Evolutionary conservation across 345 rosid genomes (phyloP), one percentile per base, ranked within the genome.

Genomic region (Dipteronia sinensis): DNA sequence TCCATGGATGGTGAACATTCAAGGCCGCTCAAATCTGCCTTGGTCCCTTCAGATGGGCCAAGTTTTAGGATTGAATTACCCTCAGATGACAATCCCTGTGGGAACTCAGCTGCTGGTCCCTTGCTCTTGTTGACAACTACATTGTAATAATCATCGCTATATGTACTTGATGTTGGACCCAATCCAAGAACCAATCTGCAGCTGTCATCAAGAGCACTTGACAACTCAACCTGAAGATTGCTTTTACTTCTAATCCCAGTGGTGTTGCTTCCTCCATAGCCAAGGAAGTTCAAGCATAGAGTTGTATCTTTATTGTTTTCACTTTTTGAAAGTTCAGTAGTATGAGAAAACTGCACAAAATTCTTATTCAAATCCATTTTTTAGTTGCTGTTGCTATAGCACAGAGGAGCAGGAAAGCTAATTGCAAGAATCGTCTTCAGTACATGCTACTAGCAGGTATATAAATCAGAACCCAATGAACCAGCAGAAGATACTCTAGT

Each of bases 141-240:
- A 72, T 64, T 83, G 84, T 83, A 84, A 74, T 72, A 83, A 75
- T 81, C 82, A 38, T 82, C 83, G 72, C 62, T 55, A 49, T 84
- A 87, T 3, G 89, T 84, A 65, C 91, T 89, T 29, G 95, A 84
- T 67, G 98, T 89, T 46, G 98, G 98, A 47, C 98, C 99, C 71
- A 95, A 77, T 64, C 99, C 98, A 53, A 95, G 97, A 75, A 95
- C 97, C 88, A 95, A 88, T 51, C 84, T 86, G 81, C 98, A 95
- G 49, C 90, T 89, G 55, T 86, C 99, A 84, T 93, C 97, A 46
- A 88, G 86, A 76, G 84, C 81, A 68, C 56, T 78, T 44, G 88
- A 53, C 58, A 87, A 82, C 76, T 89, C 91, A 80, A 78, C 81
- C 55, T 84, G 83, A 46, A 49, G 85, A 83, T 81, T 84, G 80